Conservation (phyloP, 805 yeast species). For the Metschnikowia corniflorae region DNA sequence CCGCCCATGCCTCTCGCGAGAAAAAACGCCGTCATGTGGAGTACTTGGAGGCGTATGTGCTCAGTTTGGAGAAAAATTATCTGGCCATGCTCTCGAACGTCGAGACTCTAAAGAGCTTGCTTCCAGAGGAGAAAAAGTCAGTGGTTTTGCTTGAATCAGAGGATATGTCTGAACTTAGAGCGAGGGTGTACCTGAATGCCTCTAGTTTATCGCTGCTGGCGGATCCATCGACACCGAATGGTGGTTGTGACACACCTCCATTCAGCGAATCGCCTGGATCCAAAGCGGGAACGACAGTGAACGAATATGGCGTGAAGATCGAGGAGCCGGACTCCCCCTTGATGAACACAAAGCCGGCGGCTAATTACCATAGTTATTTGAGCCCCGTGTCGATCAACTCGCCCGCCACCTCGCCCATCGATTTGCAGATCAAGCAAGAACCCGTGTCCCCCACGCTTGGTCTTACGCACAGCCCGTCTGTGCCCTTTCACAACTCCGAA, state of each 20-base stretch:
- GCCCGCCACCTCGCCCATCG: slow-evolving; percentile 37
- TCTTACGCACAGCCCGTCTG: slow-evolving; percentile 3
- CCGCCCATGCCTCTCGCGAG: slow-evolving; percentile 96
- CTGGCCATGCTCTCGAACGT: slow-evolving; percentile 24
- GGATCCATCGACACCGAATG: slow-evolving; percentile 5
- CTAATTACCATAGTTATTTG: slow-evolving; percentile 32
- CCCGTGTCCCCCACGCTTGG: slow-evolving; percentile 8
- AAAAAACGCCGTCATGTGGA: slow-evolving; percentile 93
- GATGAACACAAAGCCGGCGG: slow-evolving; percentile 8
- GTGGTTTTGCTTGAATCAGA: slow-evolving; percentile 11
- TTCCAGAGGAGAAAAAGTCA: slow-evolving; percentile 10
- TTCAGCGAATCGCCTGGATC: slow-evolving; percentile 5
- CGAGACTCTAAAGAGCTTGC: slow-evolving; percentile 13
- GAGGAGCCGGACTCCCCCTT: slow-evolving; percentile 11
- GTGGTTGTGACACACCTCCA: slow-evolving; percentile 5
- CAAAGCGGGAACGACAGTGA: slow-evolving; percentile 1
- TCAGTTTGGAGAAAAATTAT: slow-evolving; percentile 38
- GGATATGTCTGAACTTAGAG: slow-evolving; percentile 15
- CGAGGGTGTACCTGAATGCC: slow-evolving; percentile 12
- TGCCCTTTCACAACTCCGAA: slow-evolving; percentile 7
- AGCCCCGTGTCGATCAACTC: slow-evolving; percentile 43
- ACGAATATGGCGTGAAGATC: slow-evolving; percentile 6
- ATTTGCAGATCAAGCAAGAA: slow-evolving; percentile 30
- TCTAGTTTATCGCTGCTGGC: slow-evolving; percentile 4
- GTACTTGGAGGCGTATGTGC: slow-evolving; percentile 63